Evolutionary conservation across 2,329 filamentous ascomycete genomes (phyloP).

Genomic region (Fusarium sp.): DNA sequence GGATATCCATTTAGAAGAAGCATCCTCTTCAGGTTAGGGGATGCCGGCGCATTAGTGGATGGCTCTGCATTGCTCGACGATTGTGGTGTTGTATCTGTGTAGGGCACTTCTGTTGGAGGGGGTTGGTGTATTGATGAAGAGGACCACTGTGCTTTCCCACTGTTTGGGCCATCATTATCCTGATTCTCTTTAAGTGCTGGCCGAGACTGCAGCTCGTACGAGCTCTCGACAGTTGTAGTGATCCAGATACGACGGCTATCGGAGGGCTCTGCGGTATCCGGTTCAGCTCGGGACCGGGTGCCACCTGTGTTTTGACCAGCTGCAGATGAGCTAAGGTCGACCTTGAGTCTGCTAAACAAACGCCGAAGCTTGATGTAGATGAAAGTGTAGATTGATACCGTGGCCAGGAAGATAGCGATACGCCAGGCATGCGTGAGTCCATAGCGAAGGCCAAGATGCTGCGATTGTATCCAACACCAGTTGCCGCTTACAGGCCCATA

Average conservation of each 20-base stretch:
- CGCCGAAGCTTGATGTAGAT: neutral
- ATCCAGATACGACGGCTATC: neutral
- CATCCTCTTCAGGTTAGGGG: conserved; percentile 2
- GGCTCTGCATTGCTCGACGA: neutral
- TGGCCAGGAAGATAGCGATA: neutral
- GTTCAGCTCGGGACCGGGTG: neutral
- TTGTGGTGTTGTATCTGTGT: neutral
- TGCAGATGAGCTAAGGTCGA: neutral
- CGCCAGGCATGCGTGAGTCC: conserved; percentile 2
- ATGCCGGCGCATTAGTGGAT: neutral
- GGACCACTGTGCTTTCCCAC: neutral
- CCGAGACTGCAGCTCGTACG: neutral
- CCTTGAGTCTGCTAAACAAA: neutral
- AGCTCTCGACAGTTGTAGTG: neutral
- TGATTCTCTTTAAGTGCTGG: neutral
- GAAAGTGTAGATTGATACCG: neutral
- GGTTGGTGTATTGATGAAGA: neutral
- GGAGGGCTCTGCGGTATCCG: neutral
- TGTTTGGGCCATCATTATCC: neutral
- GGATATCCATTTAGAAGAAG: conserved; percentile 9
- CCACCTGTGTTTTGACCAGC: neutral
- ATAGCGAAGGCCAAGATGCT: neutral
- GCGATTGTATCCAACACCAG: conserved; percentile 5
- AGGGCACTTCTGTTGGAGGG: neutral
- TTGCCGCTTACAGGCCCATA: conserved; percentile 8